phyloP scores from a whole-genome alignment of 495 filamentous ascomycete species.

The Xylaria scruposa region DNA sequence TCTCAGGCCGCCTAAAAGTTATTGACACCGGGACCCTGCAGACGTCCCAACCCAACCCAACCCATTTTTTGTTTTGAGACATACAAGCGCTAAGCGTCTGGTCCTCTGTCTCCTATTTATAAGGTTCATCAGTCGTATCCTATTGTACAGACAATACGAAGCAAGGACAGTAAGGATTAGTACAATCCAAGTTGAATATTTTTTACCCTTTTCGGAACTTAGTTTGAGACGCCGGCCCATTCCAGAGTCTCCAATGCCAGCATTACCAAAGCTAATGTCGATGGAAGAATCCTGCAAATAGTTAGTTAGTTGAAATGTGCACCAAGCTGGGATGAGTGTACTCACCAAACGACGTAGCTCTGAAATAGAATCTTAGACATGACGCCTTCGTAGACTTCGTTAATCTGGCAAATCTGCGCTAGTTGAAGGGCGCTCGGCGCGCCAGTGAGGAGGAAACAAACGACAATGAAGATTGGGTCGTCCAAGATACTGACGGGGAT shows the following conservation, averaged over 20 bases:
- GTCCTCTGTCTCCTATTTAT: neutral
- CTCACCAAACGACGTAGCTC: conserved; percentile 95
- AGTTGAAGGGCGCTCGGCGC: conserved; percentile 94
- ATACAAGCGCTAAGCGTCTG: neutral
- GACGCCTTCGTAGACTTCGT: conserved; percentile 89
- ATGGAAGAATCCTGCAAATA: conserved; percentile 80
- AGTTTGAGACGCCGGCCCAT: conserved; percentile 65
- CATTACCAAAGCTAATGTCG: conserved; percentile 88
- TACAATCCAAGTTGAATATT: neutral
- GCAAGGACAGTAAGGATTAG: neutral
- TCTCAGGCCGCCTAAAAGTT: neutral
- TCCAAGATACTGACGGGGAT: conserved; percentile 93
- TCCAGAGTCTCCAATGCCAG: conserved; percentile 91
- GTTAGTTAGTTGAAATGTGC: conserved; percentile 34
- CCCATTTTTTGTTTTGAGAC: neutral
- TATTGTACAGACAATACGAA: neutral
- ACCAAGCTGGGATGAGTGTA: conserved; percentile 27
- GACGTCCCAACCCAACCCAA: neutral
- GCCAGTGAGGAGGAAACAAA: conserved; percentile 94
- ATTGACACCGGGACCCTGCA: neutral
- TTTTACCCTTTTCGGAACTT: neutral
- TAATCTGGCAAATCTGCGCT: conserved; percentile 98
- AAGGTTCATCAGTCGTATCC: conserved; percentile 2
- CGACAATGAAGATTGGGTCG: conserved; percentile 97
- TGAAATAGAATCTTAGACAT: conserved; percentile 95